phyloP scores from a whole-genome alignment of 2,329 filamentous ascomycete genomes.

The Diaporthe citriasiana region DNA sequence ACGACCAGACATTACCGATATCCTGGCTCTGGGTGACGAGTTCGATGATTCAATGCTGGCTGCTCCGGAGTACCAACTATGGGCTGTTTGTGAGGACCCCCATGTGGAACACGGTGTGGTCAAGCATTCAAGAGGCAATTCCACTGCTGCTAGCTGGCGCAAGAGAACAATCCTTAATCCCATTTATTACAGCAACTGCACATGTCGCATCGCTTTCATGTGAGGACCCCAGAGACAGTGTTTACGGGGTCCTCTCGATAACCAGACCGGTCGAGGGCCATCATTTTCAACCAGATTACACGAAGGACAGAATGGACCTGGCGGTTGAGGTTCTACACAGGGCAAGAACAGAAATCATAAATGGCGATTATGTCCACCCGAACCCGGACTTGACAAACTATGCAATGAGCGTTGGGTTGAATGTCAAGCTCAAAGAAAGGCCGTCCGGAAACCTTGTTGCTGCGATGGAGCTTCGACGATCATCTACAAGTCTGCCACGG shows the following conservation, averaged over 20 bases:
- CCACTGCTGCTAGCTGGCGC: background rate
- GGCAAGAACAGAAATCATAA: background rate
- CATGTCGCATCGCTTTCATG: background rate
- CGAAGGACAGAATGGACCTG: background rate
- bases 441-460: background rate
- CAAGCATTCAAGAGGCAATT: background rate
- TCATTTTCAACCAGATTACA: background rate
- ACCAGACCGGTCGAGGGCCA: too few relatives aligned
- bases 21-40: background rate
- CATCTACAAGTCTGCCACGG: background rate
- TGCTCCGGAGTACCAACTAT: background rate
- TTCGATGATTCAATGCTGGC: background rate
- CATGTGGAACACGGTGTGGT: background rate
- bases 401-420: background rate
- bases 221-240: background rate
- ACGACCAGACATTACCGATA: background rate
- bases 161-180: background rate
- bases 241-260: background rate
- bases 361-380: background rate
- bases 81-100: background rate
- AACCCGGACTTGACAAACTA: background rate
- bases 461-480: background rate
- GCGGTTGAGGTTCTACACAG: background rate
- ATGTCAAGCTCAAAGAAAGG: background rate
- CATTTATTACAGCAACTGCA: background rate